Conservation (phyloP, 2,329 filamentous ascomycete species). For the Diaporthe humulicola region DNA sequence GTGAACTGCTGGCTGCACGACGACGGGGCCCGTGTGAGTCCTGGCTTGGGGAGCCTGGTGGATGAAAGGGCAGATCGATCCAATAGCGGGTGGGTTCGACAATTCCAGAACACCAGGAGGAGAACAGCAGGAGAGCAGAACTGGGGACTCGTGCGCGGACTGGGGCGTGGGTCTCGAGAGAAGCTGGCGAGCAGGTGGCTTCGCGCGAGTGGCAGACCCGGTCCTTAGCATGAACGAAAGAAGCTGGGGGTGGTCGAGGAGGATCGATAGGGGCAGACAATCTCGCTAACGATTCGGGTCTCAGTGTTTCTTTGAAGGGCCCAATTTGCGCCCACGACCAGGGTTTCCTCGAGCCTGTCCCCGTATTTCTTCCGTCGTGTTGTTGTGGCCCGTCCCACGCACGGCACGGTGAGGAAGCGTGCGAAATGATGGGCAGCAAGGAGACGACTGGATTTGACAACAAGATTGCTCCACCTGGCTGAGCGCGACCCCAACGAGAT, state of each 20-base stretch:
- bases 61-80: conserved; percentile 30
- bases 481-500: conserved; percentile 22
- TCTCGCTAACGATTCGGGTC: conserved; percentile 56
- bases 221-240: conserved; percentile 52
- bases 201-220: conserved; percentile 42
- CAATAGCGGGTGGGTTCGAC: conserved; percentile 31
- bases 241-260: conserved; percentile 48
- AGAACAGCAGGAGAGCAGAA: conserved; percentile 18
- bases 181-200: conserved; percentile 32
- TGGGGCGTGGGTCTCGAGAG: conserved; percentile 29
- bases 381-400: conserved; percentile 26
- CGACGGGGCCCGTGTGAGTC: conserved; percentile 31
- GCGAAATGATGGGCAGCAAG: conserved; percentile 16
- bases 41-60: conserved; percentile 17
- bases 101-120: conserved; percentile 16
- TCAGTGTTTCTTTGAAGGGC: conserved; percentile 45
- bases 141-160: conserved; percentile 32
- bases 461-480: conserved; percentile 29
- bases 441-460: conserved; percentile 12
- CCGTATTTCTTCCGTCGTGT: conserved; percentile 37
- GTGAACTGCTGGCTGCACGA: conserved; percentile 25
- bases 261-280: conserved; percentile 52
- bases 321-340: conserved; percentile 48
- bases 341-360: conserved; percentile 37
- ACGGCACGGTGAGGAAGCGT: conserved; percentile 28